A percentile compares a stretch with the other conserved stretches of the same genome.
Conservation (phyloP, 805 yeast species). For the Yamadazyma takamatsuzukensis region DNA sequence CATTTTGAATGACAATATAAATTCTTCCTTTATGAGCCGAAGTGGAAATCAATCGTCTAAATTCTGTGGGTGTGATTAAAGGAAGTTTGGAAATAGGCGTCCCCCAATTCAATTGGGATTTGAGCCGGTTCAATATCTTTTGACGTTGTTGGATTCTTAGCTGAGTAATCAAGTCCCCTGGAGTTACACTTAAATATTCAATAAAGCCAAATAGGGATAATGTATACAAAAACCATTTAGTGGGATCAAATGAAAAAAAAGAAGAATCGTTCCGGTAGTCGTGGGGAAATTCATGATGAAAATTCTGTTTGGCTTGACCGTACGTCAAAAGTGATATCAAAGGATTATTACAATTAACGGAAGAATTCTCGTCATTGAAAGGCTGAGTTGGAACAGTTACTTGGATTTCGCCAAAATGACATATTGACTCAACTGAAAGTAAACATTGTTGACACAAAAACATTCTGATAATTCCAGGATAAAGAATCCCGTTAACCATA, state of each 20-base stretch:
- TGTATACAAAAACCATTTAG: constrained; percentile 66
- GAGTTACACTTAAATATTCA: constrained; percentile 56
- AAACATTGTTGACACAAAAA: constrained; percentile 75
- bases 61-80: constrained; percentile 47
- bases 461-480: constrained; percentile 73
- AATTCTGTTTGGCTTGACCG: constrained; percentile 91
- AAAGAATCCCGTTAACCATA: constrained; percentile 41
- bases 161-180: constrained; percentile 66
- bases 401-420: constrained; percentile 64
- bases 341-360: constrained; percentile 61
- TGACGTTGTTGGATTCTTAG: constrained; percentile 65
- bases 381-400: constrained; percentile 59
- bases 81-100: constrained; percentile 88
- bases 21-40: constrained; percentile 45
- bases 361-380: constrained; percentile 55
- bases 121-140: constrained; percentile 68
- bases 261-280: constrained; percentile 77
- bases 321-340: constrained; percentile 63
- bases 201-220: constrained; percentile 56
- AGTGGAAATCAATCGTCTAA: constrained; percentile 34
- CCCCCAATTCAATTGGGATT: constrained; percentile 87
- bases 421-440: constrained; percentile 74
- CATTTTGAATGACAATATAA: constrained; percentile 81
- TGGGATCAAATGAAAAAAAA: constrained; percentile 80
- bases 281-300: constrained; percentile 92